These are phyloP conservation scores for Rhizopogon rudus DNA, from an alignment of 768 basidiomycete species.

Conservation along the genomic window DNA sequence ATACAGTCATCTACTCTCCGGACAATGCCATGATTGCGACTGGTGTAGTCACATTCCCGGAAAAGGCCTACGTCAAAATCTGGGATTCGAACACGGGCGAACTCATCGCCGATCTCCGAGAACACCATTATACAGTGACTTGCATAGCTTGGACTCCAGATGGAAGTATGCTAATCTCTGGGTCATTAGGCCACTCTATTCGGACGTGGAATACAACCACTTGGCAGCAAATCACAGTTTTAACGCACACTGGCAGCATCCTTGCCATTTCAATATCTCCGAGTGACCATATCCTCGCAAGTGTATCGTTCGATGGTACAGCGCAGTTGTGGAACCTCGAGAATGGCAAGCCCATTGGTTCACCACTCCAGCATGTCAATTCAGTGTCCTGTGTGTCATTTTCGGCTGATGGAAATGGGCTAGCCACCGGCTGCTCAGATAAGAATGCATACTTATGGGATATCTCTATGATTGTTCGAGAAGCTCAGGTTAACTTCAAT, in stretches of 20 bases:
- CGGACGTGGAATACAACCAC: too few relatives aligned
- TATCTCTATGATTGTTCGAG: too few relatives aligned
- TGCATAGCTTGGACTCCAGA: background rate
- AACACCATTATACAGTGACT: background rate
- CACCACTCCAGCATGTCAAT: background rate
- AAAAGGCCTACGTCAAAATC: background rate
- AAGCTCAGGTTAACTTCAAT: too few relatives aligned
- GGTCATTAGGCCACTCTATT: background rate
- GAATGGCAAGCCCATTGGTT: conserved; percentile 4
- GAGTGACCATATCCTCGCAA: conserved; percentile 11
- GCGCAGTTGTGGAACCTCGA: conserved; percentile 5
- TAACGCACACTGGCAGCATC: conserved; percentile 5
- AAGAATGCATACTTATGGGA: too few relatives aligned
- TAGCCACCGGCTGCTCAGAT: too few relatives aligned
- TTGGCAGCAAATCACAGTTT: background rate
- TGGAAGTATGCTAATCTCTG: background rate
- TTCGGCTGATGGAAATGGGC: too few relatives aligned
- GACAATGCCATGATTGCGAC: background rate
- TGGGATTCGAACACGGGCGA: conserved; percentile 1
- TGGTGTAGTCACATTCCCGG: background rate
- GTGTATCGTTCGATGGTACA: conserved; percentile 5
- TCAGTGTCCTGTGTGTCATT: background rate
- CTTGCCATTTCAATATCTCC: conserved; percentile 15
- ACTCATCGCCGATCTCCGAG: background rate
- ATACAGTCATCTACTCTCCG: background rate